Conservation (phyloP, 2,329 filamentous ascomycete genomes). For the Bipolaris bicolor region DNA sequence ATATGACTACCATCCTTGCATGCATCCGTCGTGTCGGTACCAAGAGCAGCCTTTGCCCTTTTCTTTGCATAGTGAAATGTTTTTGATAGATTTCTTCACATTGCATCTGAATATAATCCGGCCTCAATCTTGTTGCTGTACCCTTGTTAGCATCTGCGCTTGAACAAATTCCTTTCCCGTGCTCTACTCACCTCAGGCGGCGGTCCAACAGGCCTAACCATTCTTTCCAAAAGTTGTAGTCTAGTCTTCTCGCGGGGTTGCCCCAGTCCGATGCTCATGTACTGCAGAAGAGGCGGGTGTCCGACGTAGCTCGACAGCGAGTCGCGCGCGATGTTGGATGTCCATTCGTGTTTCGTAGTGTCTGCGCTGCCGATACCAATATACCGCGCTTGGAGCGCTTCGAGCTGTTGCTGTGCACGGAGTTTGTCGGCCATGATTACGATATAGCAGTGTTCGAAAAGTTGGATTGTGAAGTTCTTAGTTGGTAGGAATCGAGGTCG, state of each 20-base stretch:
- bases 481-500: constrained; percentile 6
- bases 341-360: constrained; percentile 97
- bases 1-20: constrained; percentile 7
- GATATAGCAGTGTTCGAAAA: background rate
- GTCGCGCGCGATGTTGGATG: constrained; percentile 92
- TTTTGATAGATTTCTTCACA: background rate
- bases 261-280: constrained; percentile 88
- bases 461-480: background rate
- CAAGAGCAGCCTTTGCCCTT: constrained; percentile 2
- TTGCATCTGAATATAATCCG: background rate
- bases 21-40: constrained; percentile 2
- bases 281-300: constrained; percentile 84
- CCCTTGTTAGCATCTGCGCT: constrained; percentile 9
- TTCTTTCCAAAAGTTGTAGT: constrained; percentile 77
- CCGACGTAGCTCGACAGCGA: constrained; percentile 88
- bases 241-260: constrained; percentile 81
- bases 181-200: constrained; percentile 63
- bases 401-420: constrained; percentile 95
- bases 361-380: constrained; percentile 95
- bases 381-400: constrained; percentile 94
- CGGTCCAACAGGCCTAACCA: constrained; percentile 69
- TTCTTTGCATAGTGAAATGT: background rate
- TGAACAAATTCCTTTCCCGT: background rate
- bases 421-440: constrained; percentile 84
- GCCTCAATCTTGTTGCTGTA: constrained; percentile 33